phyloP scores from a whole-genome alignment of 352 stramenopile genomes.

The Phytopythium kandeliae region DNA sequence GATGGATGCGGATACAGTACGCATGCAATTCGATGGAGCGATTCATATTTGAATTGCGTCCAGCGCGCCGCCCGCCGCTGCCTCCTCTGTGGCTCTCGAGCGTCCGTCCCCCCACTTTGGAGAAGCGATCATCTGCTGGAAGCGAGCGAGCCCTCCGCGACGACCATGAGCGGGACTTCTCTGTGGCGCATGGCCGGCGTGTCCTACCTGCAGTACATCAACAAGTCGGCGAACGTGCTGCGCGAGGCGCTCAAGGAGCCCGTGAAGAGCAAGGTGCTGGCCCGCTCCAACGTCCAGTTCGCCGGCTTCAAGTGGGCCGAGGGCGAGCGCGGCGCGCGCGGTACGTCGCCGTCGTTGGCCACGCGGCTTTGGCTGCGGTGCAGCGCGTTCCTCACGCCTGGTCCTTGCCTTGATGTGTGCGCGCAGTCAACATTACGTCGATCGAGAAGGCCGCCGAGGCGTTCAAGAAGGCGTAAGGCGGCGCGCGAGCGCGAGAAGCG shows the following conservation, averaged over 20 bases:
- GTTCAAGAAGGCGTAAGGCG: slow-evolving; percentile 66
- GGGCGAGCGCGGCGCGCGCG: slow-evolving; percentile 69
- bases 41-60: no score
- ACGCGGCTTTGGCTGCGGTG: background rate
- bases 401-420: background rate
- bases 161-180: slow-evolving; percentile 45
- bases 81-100: background rate
- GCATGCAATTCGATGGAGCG: no score
- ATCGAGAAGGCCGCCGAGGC: slow-evolving; percentile 78
- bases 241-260: slow-evolving; percentile 79
- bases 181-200: slow-evolving; percentile 82
- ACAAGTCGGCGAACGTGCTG: slow-evolving; percentile 74
- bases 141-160: background rate
- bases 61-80: background rate
- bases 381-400: slow-evolving; percentile 3
- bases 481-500: background rate
- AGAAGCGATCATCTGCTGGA: background rate
- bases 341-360: no score
- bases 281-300: slow-evolving; percentile 75
- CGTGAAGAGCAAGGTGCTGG: slow-evolving; percentile 76
- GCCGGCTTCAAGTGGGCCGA: slow-evolving; percentile 84
- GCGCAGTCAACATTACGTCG: slow-evolving; percentile 63
- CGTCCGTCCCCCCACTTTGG: background rate
- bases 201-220: slow-evolving; percentile 88
- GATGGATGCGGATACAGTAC: no score